phyloP scores from a whole-genome alignment of 2,329 filamentous ascomycete species.

The Pseudocercospora macadamiae region DNA sequence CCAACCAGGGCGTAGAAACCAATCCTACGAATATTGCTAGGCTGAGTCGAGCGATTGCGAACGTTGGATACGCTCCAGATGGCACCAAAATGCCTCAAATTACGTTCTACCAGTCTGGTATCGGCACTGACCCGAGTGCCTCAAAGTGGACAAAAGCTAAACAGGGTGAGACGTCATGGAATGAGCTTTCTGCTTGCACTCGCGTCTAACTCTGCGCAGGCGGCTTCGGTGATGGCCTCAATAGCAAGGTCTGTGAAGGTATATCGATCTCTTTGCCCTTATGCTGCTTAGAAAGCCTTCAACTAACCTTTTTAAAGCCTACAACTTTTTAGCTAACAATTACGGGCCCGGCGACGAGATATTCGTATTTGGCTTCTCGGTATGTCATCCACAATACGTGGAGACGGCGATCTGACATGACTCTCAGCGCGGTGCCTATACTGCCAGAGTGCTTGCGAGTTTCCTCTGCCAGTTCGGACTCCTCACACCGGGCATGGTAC shows the following conservation, averaged over 20 bases:
- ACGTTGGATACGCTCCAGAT: slow-evolving; percentile 25
- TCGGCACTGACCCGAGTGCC: slow-evolving; percentile 29
- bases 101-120: slow-evolving; percentile 35
- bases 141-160: slow-evolving; percentile 24
- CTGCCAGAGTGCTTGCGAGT: slow-evolving; percentile 35
- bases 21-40: slow-evolving; percentile 34
- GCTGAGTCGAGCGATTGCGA: slow-evolving; percentile 32
- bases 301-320: no score
- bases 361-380: slow-evolving; percentile 37
- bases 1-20: slow-evolving; percentile 25
- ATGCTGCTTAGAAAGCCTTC: no score
- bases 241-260: slow-evolving; percentile 25
- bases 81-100: slow-evolving; percentile 32
- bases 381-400: neutral
- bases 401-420: neutral
- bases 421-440: slow-evolving; percentile 31
- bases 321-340: slow-evolving; percentile 36
- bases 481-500: slow-evolving; percentile 26
- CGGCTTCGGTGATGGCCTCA: slow-evolving; percentile 28
- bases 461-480: slow-evolving; percentile 35
- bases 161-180: slow-evolving; percentile 8
- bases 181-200: neutral
- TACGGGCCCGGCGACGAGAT: slow-evolving; percentile 34
- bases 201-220: neutral
- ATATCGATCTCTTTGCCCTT: no score